Evolutionary conservation across 1,139 yeast genomes (phyloP), one percentile per base, ranked within the genome.

Genomic region (Petasospora fabianii): DNA sequence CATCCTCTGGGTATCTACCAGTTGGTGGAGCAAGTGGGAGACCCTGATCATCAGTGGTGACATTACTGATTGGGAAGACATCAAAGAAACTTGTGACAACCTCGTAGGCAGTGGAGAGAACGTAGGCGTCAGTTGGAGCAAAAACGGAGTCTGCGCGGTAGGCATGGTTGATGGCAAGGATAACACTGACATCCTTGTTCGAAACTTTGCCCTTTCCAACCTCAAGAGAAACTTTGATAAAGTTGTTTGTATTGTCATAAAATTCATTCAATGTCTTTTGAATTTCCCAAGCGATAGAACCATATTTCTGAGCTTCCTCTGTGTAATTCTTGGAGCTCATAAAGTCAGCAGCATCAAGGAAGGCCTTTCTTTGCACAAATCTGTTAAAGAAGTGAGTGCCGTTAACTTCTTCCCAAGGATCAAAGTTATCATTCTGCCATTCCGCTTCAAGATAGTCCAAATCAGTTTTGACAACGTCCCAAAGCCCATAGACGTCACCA

Each of bases 1-100:
- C 62, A 62, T 90, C 97, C 56, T 88, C 97, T 0, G 97, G 96
- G 56, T 90, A 90, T 55, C 97, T 69, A 3, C 97, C 97, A 12
- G 32, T 35, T 12, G 38, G 30, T 32, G 88, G 64, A 0, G 85
- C 95, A 29, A 81, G 77, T n/a, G 34, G 34, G 4, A 15, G 17
- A 0, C 92, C 94, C 14, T 62, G 61, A 37, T 52, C 57, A 3
- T 69, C 67, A 16, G 69, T 57, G 36, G 71, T 61, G 8, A 61
- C 59, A 39, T 69, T 73, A 60, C 88, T 88, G 30, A 90, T 72
- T 2, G 95, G 92, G 58, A 83, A 88, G 39, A 90, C 64, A 27
- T 65, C 57, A 43, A 73, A 73, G 94, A 87, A 85, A 48, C 80
- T 84, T 30, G 70, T 64, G 3, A 80, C 70, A 55, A 86, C 58